Percentiles rank a stretch among this genome's conserved stretches.
phyloP scores from a whole-genome alignment of 2,329 filamentous ascomycete genomes.

The Cytospora mali region DNA sequence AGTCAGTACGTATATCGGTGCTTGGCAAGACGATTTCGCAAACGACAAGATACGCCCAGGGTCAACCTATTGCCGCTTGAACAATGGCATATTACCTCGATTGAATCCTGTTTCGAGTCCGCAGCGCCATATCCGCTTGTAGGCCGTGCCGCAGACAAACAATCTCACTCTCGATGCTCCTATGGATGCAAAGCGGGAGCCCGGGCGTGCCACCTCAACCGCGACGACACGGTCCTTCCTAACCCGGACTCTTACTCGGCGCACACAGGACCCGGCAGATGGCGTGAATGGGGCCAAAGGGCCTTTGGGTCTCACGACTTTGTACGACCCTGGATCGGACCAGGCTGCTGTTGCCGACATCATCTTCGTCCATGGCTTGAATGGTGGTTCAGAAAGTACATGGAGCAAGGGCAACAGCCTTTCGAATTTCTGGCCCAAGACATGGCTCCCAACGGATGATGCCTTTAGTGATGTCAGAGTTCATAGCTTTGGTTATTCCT shows the following conservation, averaged over 20 bases:
- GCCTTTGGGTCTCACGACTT: slow-evolving; percentile 33
- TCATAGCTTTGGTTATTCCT: slow-evolving; percentile 38
- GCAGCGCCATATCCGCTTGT: too few relatives aligned
- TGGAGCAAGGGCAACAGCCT: slow-evolving; percentile 36
- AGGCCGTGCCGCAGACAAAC: too few relatives aligned
- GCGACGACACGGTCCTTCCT: slow-evolving; percentile 21
- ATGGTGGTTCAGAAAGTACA: slow-evolving; percentile 40
- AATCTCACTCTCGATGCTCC: too few relatives aligned
- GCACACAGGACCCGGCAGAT: background rate
- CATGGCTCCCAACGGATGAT: slow-evolving; percentile 39
- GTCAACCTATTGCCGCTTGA: too few relatives aligned
- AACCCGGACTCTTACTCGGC: slow-evolving; percentile 3
- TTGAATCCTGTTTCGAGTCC: too few relatives aligned
- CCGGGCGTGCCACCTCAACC: background rate
- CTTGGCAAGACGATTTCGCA: too few relatives aligned
- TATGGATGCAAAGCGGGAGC: slow-evolving; percentile 3
- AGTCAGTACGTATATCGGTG: too few relatives aligned
- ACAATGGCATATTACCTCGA: too few relatives aligned
- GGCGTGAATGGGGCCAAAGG: slow-evolving; percentile 29
- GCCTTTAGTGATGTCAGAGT: slow-evolving; percentile 38
- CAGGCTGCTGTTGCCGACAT: slow-evolving; percentile 32
- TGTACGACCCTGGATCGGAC: slow-evolving; percentile 28
- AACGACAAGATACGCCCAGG: too few relatives aligned
- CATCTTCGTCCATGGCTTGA: slow-evolving; percentile 45
- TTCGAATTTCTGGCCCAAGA: slow-evolving; percentile 38